Evolutionary conservation across 1,284 basidiomycete species (phyloP), one percentile per base, ranked within the genome.

Genomic region (Ustilago nuda): DNA sequence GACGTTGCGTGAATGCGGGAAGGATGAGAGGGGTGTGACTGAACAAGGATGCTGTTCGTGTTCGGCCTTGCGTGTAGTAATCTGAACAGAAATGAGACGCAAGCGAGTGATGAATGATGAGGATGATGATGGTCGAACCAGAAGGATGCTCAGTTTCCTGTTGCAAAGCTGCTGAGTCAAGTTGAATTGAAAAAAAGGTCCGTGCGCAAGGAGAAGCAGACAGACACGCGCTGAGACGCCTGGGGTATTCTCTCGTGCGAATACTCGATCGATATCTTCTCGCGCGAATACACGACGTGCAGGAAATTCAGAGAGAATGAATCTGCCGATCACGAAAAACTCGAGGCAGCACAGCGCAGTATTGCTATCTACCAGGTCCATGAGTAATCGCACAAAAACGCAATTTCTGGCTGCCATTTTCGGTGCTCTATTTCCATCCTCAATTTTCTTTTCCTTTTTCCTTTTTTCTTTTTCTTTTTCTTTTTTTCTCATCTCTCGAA

Each of bases 251-350:
- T 27, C 23, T 27, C 23, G 23, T 27, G 23, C 23, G 23, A 27
- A 27, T 27, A 27, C 23, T 27, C 23, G 23, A 27, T 3, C 2
- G 2, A 27, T 27, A 27, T 27, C 23, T 27, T 27, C 23, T 27
- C 23, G 23, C 23, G 23, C 3, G 23, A 27, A 27, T 27, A 27
- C 23, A 27, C 2, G 23, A 3, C 23, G 23, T 27, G 23, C 3
- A 27, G 23, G 23, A 27, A 27, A 27, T 27, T 27, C 23, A 27
- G 43, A n/a, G n/a, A 19, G 2, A 13, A 48, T 27, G 3, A 27
- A 15, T 36, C 13, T 19, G 52, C 46, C 61, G 61, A 62, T 62
- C 61, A 62, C 54, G 61, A 36, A 50, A n/a, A 50, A 50, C 9
- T 13, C 48, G 27, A 11, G 48, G 48, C 27, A 30, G 15, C 48